Percentiles rank a stretch among this genome's conserved stretches.
These are phyloP conservation scores for Phylloporus sp. DNA, from an alignment of 768 basidiomycete genomes.

Conservation along the genomic window DNA sequence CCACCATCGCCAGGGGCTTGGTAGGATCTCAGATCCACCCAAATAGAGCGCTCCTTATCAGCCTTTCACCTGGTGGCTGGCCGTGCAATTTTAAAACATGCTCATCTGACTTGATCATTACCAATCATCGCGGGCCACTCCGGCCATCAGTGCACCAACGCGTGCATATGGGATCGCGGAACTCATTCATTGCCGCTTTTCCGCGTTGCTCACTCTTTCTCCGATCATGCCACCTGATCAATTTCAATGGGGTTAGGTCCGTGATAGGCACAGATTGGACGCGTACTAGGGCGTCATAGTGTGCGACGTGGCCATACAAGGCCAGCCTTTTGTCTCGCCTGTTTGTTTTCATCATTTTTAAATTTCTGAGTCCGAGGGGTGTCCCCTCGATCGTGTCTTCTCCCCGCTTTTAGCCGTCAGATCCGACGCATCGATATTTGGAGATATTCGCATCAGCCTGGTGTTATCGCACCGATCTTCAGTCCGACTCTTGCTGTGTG, in stretches of 20 bases:
- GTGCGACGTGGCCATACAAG: background rate
- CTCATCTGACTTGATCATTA: constrained; percentile 23
- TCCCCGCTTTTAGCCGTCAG: background rate
- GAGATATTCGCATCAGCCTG: background rate
- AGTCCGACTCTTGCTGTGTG: background rate
- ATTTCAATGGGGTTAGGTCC: constrained; percentile 12
- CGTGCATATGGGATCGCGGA: constrained; percentile 17
- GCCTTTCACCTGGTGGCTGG: constrained; percentile 17
- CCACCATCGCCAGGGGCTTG: constrained; percentile 17
- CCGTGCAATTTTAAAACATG: constrained; percentile 2
- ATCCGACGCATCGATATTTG: background rate
- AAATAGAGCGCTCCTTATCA: constrained; percentile 24
- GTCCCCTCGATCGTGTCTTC: background rate
- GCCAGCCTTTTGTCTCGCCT: background rate
- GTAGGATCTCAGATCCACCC: constrained; percentile 25
- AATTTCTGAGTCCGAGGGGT: background rate
- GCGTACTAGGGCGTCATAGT: background rate
- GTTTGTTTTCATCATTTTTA: background rate
- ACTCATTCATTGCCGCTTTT: constrained; percentile 22
- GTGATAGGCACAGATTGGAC: constrained; percentile 9
- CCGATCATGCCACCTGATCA: constrained; percentile 16
- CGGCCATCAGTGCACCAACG: constrained; percentile 7
- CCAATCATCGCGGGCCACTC: constrained; percentile 14
- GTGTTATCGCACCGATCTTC: background rate
- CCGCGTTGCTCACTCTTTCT: constrained; percentile 11